Conservation (phyloP, 2,329 filamentous ascomycete genomes). For the Diaporthe humulicola region DNA sequence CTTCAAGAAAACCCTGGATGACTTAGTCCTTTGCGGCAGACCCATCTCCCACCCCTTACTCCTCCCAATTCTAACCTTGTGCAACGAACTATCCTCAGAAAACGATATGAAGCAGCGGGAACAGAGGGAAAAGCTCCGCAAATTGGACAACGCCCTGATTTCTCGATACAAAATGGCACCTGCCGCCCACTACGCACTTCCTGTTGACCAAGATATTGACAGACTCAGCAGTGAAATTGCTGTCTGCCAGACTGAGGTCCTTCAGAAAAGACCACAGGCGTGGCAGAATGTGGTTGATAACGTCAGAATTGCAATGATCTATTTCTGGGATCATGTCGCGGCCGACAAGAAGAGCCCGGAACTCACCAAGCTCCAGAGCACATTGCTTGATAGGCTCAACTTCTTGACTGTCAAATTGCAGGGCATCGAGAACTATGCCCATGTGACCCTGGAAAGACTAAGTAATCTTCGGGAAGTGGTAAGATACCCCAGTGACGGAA, state of each 20-base stretch:
- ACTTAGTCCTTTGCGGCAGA: constrained; percentile 45
- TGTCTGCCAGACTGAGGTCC: constrained; percentile 47
- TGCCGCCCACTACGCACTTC: constrained; percentile 39
- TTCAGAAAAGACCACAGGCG: constrained; percentile 51
- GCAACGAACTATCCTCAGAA: constrained; percentile 44
- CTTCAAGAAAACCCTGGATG: constrained; percentile 44
- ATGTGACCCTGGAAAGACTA: constrained; percentile 51
- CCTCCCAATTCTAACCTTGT: constrained; percentile 49
- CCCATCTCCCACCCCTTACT: constrained; percentile 50
- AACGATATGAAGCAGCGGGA: constrained; percentile 49
- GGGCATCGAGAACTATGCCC: constrained; percentile 52
- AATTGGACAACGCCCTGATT: constrained; percentile 47
- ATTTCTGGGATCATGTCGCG: constrained; percentile 39
- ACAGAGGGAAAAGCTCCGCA: constrained; percentile 46
- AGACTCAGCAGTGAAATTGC: constrained; percentile 48
- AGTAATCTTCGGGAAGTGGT: constrained; percentile 51
- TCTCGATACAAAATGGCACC: constrained; percentile 46
- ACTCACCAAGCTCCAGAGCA: constrained; percentile 45
- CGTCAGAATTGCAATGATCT: constrained; percentile 42
- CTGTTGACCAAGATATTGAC: constrained; percentile 46
- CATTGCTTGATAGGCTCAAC: constrained; percentile 47
- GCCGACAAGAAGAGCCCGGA: constrained; percentile 10
- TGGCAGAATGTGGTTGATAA: constrained; percentile 46
- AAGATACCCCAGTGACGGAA: constrained; percentile 35
- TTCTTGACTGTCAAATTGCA: constrained; percentile 51